These are phyloP conservation scores for Areca catechu DNA, from an alignment of 176 grass and related monocot genomes.

Conservation along the genomic window DNA sequence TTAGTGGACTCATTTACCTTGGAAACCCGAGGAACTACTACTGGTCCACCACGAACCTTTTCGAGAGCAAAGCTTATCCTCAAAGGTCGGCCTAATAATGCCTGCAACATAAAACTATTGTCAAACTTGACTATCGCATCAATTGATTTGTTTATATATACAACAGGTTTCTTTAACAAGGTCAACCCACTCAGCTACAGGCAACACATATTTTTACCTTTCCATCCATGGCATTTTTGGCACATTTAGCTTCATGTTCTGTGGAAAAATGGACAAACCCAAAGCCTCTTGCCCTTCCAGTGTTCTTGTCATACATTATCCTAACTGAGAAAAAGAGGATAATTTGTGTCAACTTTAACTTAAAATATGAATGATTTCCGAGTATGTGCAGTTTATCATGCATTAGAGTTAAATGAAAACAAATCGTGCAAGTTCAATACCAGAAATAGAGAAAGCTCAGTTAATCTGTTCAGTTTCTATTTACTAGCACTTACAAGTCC, in stretches of 20 bases:
- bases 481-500: too few relatives aligned
- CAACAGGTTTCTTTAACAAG: too few relatives aligned
- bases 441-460: too few relatives aligned
- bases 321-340: conserved; percentile 46
- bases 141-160: too few relatives aligned
- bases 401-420: too few relatives aligned
- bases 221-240: conserved; percentile 79
- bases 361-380: too few relatives aligned
- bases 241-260: conserved; percentile 62
- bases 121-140: not conserved
- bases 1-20: not conserved
- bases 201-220: conserved; percentile 36
- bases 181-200: too few relatives aligned
- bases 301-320: conserved; percentile 85
- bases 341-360: too few relatives aligned
- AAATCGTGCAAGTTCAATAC: too few relatives aligned
- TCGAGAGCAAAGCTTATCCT: conserved; percentile 85
- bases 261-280: conserved; percentile 78
- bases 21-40: conserved; percentile 62
- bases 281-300: conserved; percentile 87
- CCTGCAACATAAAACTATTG: conserved; percentile 26
- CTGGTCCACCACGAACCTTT: conserved; percentile 48
- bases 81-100: conserved; percentile 59
- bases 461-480: too few relatives aligned
- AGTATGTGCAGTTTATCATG: too few relatives aligned